Conservation (phyloP, 2,329 filamentous ascomycete genomes). For the Colletotrichum nymphaeae region DNA sequence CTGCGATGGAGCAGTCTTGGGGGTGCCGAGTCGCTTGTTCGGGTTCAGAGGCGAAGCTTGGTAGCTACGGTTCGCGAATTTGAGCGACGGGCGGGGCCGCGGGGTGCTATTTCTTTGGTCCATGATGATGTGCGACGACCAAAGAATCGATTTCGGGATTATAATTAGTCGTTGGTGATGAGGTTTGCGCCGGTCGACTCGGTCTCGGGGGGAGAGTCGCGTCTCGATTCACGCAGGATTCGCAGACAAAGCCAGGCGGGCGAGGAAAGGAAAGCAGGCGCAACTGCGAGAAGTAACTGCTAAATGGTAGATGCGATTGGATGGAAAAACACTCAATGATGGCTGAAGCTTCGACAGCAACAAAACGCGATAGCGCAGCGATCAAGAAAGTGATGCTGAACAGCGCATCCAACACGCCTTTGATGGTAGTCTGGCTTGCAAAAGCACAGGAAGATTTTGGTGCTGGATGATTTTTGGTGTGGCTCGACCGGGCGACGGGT, state of each 20-base stretch:
- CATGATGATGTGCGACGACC: conserved; percentile 22
- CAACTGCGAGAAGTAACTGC: conserved; percentile 20
- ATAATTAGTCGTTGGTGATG: conserved; percentile 25
- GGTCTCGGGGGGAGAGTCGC: conserved; percentile 24
- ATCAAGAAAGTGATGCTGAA: conserved; percentile 32
- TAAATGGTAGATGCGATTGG: not conserved
- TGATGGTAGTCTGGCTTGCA: conserved; percentile 20
- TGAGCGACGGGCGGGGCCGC: conserved; percentile 52
- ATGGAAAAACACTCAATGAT: not conserved
- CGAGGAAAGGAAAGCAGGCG: conserved; percentile 13
- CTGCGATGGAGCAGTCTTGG: conserved; percentile 50
- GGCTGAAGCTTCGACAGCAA: conserved; percentile 4
- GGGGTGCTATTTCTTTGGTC: conserved; percentile 48
- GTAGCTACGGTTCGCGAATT: conserved; percentile 56
- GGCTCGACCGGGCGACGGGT: conserved; percentile 28
- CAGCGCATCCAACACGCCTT: conserved; percentile 33
- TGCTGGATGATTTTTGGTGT: conserved; percentile 32
- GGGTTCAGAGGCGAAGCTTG: conserved; percentile 50
- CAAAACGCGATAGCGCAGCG: conserved; percentile 24
- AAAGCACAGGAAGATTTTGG: conserved; percentile 33
- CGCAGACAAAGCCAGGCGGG: conserved; percentile 24
- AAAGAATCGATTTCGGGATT: not conserved
- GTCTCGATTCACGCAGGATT: conserved; percentile 31
- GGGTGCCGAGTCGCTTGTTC: conserved; percentile 51
- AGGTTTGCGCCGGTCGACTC: conserved; percentile 9